These are phyloP conservation scores for Fusarium sp. DNA, from an alignment of 2,329 filamentous ascomycete species.

Conservation along the genomic window DNA sequence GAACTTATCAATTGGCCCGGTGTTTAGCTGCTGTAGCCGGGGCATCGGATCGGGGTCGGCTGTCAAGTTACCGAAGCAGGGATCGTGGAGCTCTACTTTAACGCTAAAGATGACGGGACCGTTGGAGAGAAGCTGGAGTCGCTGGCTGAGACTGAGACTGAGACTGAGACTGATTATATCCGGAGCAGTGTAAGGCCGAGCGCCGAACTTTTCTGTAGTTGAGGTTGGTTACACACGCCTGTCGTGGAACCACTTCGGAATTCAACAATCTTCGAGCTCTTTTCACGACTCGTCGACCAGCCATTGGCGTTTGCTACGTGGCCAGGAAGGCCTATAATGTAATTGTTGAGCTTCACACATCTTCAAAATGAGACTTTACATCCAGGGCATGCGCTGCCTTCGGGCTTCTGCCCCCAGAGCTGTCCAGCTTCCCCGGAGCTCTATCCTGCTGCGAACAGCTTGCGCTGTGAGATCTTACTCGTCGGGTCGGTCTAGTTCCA, in stretches of 20 bases:
- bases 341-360: slow-evolving; percentile 37
- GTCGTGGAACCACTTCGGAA: slow-evolving; percentile 17
- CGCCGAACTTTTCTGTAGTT: slow-evolving; percentile 33
- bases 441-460: slow-evolving; percentile 42
- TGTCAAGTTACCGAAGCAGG: slow-evolving; percentile 29
- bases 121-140: slow-evolving; percentile 30
- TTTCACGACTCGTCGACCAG: slow-evolving; percentile 4
- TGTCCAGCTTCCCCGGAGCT: slow-evolving; percentile 45
- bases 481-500: slow-evolving; percentile 44
- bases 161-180: slow-evolving; percentile 10
- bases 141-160: neutral
- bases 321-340: slow-evolving; percentile 32
- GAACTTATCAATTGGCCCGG: slow-evolving; percentile 27
- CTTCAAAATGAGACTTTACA: slow-evolving; percentile 47
- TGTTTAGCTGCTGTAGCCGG: slow-evolving; percentile 35
- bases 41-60: slow-evolving; percentile 34
- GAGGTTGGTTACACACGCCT: slow-evolving; percentile 19
- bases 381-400: slow-evolving; percentile 50
- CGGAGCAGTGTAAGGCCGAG: slow-evolving; percentile 44
- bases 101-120: slow-evolving; percentile 1
- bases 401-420: slow-evolving; percentile 47
- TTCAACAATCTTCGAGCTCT: slow-evolving; percentile 5
- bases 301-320: slow-evolving; percentile 29
- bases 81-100: slow-evolving; percentile 33
- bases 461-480: slow-evolving; percentile 47